Evolutionary conservation across 2,329 filamentous ascomycete genomes (phyloP), one percentile per base, ranked within the genome.

Genomic region (Westerdykella ornata): DNA sequence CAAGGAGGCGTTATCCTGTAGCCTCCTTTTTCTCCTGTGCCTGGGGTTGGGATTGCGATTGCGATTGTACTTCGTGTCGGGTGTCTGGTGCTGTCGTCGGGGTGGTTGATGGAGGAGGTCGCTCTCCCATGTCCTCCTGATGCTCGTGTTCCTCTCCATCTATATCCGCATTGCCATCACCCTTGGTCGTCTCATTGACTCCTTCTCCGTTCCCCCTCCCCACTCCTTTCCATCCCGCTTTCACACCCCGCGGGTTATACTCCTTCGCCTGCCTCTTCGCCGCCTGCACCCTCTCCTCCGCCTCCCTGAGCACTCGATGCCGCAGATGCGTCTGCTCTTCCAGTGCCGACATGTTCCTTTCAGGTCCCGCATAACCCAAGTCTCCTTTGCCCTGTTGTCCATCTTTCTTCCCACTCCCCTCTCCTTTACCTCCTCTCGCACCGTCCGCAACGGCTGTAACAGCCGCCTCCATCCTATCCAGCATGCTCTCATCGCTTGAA

Each of bases 401-500:
- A 8, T 17, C 11, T n/a, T 33, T n/a, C 30, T 33, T 32, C 30
- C 12, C 15, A 32, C 12, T 12, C 30, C 13, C n/a, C 3, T 5
- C 11, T n/a, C 30, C 26, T 8, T 29, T 29, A 29, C 8, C 26
- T n/a, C 26, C 26, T 8, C 8, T 8, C 8, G 26, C 15, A 35
- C 8, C 34, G 8, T 20, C 34, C n/a, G 9, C 30, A 15, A 8
- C 30, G 13, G 8, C 9, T 3, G 9, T 13, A 8, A 9, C 60
- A 1, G 44, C 42, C 1, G 42, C 39, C 36, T 62, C 60, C 12
- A 65, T 29, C 4, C 52, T 44, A 43, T 80, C 74, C 6, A 82
- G 62, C 41, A 78, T 73, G 35, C 80, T 75, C 43, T 77, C 74
- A 36, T 82, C 80, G 8, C 71, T 75, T 7, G n/a, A 15, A 9